Evolutionary conservation across 495 filamentous ascomycete species (phyloP).

Genomic region (Aspergillus incahuasiensis): DNA sequence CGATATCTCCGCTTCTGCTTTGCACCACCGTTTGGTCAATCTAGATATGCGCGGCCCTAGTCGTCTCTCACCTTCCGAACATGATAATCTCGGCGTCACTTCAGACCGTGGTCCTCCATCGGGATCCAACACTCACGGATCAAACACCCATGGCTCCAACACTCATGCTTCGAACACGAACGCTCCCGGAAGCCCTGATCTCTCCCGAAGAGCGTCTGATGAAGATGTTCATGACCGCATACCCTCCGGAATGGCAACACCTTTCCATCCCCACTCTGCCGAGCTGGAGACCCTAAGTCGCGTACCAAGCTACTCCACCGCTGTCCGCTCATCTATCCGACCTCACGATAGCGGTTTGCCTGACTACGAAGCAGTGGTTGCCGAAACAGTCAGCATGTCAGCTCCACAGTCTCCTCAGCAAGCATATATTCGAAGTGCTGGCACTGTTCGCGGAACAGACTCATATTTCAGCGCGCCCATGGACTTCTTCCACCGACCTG

Average conservation of each 20-base stretch:
- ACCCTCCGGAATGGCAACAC: conserved; percentile 50
- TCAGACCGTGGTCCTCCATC: conserved; percentile 20
- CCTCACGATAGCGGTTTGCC: conserved; percentile 46
- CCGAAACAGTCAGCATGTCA: conserved; percentile 25
- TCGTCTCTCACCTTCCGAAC: conserved; percentile 23
- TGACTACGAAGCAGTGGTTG: conserved; percentile 47
- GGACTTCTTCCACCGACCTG: conserved; percentile 32
- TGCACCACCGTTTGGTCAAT: conserved; percentile 59
- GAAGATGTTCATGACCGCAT: conserved; percentile 47
- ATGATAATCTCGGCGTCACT: conserved; percentile 23
- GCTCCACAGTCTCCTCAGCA: conserved; percentile 41
- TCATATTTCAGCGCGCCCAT: conserved; percentile 18
- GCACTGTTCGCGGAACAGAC: conserved; percentile 26
- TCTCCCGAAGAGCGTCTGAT: conserved; percentile 58
- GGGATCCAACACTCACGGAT: conserved; percentile 8
- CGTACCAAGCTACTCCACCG: conserved; percentile 78
- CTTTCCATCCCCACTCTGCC: conserved; percentile 59
- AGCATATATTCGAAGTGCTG: conserved; percentile 33
- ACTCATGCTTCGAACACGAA: conserved; percentile 28
- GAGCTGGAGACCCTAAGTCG: conserved; percentile 62
- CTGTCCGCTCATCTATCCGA: conserved; percentile 56
- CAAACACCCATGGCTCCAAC: conserved; percentile 27
- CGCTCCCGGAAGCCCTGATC: conserved; percentile 31
- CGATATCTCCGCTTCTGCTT: conserved; percentile 47
- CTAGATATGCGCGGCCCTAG: conserved; percentile 38